These are phyloP conservation scores for Simplicillium sp. DNA, from an alignment of 2,329 filamentous ascomycete species.

Conservation along the genomic window DNA sequence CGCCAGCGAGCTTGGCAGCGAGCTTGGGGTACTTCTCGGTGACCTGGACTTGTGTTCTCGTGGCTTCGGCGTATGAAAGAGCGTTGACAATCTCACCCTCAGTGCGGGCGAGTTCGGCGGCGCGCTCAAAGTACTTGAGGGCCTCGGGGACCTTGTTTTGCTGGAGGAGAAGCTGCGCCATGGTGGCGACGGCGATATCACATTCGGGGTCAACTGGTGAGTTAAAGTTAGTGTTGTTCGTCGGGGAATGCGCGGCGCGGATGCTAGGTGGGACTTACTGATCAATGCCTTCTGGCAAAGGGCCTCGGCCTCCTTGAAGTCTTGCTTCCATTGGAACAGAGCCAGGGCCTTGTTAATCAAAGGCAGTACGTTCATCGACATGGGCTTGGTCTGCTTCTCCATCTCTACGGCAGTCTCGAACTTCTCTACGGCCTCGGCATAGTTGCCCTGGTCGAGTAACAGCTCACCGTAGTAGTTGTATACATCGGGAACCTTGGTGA, in stretches of 20 bases:
- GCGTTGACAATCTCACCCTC: slow-evolving; percentile 95
- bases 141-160: slow-evolving; percentile 96
- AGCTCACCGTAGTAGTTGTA: slow-evolving; percentile 99
- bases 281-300: slow-evolving; percentile 96
- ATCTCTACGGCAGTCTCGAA: slow-evolving; percentile 98
- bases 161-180: slow-evolving; percentile 94
- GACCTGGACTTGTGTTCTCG: slow-evolving; percentile 87
- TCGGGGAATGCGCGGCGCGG: neutral
- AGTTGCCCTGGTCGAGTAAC: slow-evolving; percentile 93
- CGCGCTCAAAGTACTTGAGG: slow-evolving; percentile 92
- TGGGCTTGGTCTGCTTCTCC: slow-evolving; percentile 89
- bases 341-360: slow-evolving; percentile 98
- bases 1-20: slow-evolving; percentile 52
- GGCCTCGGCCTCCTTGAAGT: slow-evolving; percentile 89
- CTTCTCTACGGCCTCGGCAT: slow-evolving; percentile 89
- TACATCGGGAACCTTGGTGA: slow-evolving; percentile 89
- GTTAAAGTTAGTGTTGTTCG: slow-evolving; percentile 12
- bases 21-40: slow-evolving; percentile 80
- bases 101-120: slow-evolving; percentile 86
- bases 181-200: slow-evolving; percentile 96
- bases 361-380: slow-evolving; percentile 94
- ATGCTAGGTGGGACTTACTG: slow-evolving; percentile 51
- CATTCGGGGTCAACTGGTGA: slow-evolving; percentile 86
- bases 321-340: slow-evolving; percentile 96
- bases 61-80: slow-evolving; percentile 92